Evolutionary conservation across 805 yeast species (phyloP).

Genomic region (Schwanniomyces vanrijiae): DNA sequence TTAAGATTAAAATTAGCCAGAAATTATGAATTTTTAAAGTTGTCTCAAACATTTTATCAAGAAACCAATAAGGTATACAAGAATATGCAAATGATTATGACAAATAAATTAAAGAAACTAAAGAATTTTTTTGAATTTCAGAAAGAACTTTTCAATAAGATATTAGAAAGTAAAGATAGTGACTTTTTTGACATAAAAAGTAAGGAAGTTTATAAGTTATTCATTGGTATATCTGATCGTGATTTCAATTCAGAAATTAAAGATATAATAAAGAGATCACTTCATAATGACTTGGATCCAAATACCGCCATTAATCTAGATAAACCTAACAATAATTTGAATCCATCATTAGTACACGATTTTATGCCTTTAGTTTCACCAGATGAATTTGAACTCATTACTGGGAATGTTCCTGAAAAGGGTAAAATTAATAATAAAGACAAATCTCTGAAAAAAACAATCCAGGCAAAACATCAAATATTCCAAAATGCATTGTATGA

Average conservation of each 20-base stretch:
- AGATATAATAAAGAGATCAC: conserved; percentile 19
- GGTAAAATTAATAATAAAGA: conserved; percentile 14
- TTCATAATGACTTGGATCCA: conserved; percentile 4
- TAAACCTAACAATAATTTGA: not conserved
- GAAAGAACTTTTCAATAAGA: conserved; percentile 22
- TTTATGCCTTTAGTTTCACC: conserved; percentile 41
- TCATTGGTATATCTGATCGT: conserved; percentile 24
- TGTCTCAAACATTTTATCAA: conserved; percentile 32
- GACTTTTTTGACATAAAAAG: conserved; percentile 20
- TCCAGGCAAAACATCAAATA: conserved; percentile 36
- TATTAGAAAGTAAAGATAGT: conserved; percentile 14
- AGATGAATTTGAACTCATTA: conserved; percentile 38
- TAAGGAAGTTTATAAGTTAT: conserved; percentile 25
- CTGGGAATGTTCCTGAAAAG: conserved; percentile 37
- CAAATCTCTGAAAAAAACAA: conserved; percentile 8
- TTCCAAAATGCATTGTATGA: conserved; percentile 43
- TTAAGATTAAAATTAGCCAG: conserved; percentile 28
- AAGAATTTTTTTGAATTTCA: conserved; percentile 40
- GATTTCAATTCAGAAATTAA: conserved; percentile 32
- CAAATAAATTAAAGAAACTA: conserved; percentile 38
- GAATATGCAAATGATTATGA: conserved; percentile 24
- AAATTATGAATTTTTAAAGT: conserved; percentile 33
- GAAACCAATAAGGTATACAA: conserved; percentile 36
- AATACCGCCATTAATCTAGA: not conserved
- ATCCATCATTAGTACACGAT: conserved; percentile 28